Base-by-base conservation (phyloP, 164 flowering plant species). In the Annona cherimola region DNA sequence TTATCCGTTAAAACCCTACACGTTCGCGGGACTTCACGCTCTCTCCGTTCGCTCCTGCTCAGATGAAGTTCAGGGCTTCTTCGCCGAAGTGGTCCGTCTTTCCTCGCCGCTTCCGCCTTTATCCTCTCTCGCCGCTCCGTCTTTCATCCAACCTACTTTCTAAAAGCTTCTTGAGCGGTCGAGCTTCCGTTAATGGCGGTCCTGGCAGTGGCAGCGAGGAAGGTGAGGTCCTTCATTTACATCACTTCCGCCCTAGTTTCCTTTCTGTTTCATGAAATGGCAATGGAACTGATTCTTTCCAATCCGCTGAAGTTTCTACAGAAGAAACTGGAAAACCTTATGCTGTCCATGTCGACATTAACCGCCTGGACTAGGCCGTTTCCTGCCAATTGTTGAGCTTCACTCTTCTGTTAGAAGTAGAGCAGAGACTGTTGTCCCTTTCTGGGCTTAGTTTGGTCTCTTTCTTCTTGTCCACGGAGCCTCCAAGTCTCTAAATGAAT, bases 181-280 rank as follows among this genome's bases (percentile, higher is more conserved):
- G 81, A 63, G 84, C 90, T 70, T 84, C 86, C 65, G 20, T 64
- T 72, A 76, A 74, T 81, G 88, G 87, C 75, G 86, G 83, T 40
- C 42, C 75, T 54, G 75, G 80, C 70, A 42, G 69, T 69, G 75
- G 80, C n/a, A 84, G 86, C 66, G 0, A 54, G 43, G 70, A 80
- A 80, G 88, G 89, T 89, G 68, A 46, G 59, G 67, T 35, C 35
- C 7, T 11, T 3, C 3, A 20, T 42, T 9, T 26, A 26, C 35
- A 26, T 26, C 35, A 26, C 41, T 39, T 1, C 16, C 67, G 11
- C 39, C 26, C 11, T 63, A 26, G 4, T 39, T 6, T 20, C 11
- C 35, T 63, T 63, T 63, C 9, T 1, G 5, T 67, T 18, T 11
- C 43, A 14, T 6, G 7, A 6, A 6, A 7, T 54, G 59, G 7